phyloP scores from a whole-genome alignment of 78 protist species.

The Chrysochromulina parva region DNA sequence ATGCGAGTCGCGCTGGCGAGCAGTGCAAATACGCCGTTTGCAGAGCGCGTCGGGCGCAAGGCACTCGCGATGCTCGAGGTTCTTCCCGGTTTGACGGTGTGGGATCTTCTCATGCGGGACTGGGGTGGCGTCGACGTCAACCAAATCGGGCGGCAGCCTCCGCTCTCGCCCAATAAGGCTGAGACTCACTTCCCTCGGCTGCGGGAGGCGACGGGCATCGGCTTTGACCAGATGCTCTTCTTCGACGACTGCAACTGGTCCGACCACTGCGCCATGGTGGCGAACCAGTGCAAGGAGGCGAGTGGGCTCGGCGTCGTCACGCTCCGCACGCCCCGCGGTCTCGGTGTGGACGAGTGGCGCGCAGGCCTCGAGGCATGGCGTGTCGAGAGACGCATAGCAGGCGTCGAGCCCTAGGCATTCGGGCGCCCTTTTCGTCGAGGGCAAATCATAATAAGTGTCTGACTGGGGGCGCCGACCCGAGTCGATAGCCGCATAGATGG shows the following conservation, averaged over 20 bases:
- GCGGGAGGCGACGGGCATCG: conserved; percentile 21
- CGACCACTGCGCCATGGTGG: conserved; percentile 16
- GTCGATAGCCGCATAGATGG: no score
- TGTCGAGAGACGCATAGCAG: no score
- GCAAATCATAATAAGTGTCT: no score
- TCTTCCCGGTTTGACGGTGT: neutral
- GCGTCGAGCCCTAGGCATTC: no score
- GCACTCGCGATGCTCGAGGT: conserved; percentile 33
- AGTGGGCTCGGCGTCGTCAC: no score
- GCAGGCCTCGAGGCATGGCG: no score
- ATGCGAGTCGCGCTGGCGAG: conserved; percentile 18
- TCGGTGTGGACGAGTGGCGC: no score
- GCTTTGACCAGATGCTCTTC: conserved; percentile 37
- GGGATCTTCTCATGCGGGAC: neutral
- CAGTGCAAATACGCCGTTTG: neutral
- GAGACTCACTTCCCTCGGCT: conserved; percentile 40
- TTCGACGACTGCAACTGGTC: conserved; percentile 51
- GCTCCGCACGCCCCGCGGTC: no score
- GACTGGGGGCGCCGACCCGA: no score
- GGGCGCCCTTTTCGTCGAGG: no score
- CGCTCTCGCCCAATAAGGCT: neutral
- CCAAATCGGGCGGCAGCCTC: neutral
- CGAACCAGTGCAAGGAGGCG: neutral
- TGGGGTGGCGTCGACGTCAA: neutral
- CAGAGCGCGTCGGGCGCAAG: neutral